Conservation (phyloP, 768 basidiomycete genomes). For the Lentinula sp. region DNA sequence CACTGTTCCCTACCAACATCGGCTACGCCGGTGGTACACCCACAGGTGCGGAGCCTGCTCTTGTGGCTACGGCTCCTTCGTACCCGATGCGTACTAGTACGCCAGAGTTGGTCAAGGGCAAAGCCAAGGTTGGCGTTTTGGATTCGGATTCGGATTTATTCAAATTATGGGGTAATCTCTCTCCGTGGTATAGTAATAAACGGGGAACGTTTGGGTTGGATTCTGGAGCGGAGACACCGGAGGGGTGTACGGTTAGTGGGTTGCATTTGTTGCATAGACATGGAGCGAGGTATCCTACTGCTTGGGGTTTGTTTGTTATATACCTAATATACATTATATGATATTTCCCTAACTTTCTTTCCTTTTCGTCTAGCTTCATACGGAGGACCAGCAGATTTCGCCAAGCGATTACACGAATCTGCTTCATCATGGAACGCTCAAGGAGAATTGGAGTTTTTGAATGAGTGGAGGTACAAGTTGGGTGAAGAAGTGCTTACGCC, state of each 20-base stretch:
- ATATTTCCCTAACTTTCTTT: not conserved
- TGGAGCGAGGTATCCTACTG: conserved; percentile 70
- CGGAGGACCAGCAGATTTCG: conserved; percentile 57
- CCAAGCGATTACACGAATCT: conserved; percentile 45
- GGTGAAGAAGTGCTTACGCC: conserved; percentile 91
- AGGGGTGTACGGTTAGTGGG: conserved; percentile 65
- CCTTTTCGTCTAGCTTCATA: conserved; percentile 35
- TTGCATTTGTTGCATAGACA: conserved; percentile 79
- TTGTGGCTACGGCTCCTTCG: conserved; percentile 69
- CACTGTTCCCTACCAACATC: conserved; percentile 70
- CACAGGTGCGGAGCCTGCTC: conserved; percentile 70
- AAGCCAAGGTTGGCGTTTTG: conserved; percentile 11
- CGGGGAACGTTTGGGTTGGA: conserved; percentile 65
- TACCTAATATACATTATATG: not conserved
- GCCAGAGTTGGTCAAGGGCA: conserved; percentile 47
- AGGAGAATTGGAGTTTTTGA: conserved; percentile 69
- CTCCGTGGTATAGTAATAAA: conserved; percentile 79
- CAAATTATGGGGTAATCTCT: conserved; percentile 78
- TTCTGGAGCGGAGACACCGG: conserved; percentile 63
- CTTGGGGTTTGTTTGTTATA: conserved; percentile 40
- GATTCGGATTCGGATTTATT: conserved; percentile 32
- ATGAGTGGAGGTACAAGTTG: conserved; percentile 86
- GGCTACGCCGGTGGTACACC: conserved; percentile 76
- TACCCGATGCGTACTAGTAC: conserved; percentile 75
- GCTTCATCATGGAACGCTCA: conserved; percentile 58